phyloP scores from a whole-genome alignment of 352 stramenopile genomes.

The Peronosclerospora sorghi region DNA sequence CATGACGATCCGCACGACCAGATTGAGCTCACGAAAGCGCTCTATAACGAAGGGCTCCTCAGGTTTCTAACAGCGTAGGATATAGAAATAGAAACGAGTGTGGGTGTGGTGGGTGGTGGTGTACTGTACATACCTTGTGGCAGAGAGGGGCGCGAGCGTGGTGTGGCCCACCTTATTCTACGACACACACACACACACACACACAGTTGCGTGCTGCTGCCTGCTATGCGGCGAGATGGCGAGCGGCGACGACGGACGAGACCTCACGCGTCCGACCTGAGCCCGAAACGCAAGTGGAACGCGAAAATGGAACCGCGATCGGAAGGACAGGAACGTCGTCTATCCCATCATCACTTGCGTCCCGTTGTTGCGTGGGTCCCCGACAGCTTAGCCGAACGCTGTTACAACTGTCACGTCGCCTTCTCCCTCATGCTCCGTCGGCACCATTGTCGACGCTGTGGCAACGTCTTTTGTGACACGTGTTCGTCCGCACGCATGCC shows the following conservation, averaged over 20 bases:
- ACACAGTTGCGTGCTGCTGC: too few relatives aligned
- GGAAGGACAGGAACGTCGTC: conserved; percentile 9
- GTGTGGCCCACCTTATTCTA: too few relatives aligned
- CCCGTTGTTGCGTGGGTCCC: conserved; percentile 69
- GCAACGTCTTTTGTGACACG: conserved; percentile 84
- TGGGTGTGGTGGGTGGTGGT: too few relatives aligned
- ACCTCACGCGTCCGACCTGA: too few relatives aligned
- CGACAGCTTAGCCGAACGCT: conserved; percentile 66
- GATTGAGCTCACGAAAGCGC: conserved; percentile 48
- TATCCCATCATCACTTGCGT: conserved; percentile 15
- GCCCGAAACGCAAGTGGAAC: too few relatives aligned
- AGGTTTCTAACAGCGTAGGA: conserved; percentile 44
- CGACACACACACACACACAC: too few relatives aligned
- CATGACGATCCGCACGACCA: conserved; percentile 66
- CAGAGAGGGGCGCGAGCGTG: too few relatives aligned
- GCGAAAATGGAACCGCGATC: too few relatives aligned
- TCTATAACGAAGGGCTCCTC: conserved; percentile 71
- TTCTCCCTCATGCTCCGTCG: conserved; percentile 71
- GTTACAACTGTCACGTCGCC: conserved; percentile 49
- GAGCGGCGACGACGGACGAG: too few relatives aligned
- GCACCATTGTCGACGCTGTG: conserved; percentile 83
- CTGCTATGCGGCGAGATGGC: too few relatives aligned
- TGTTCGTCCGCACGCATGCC: conserved; percentile 78
- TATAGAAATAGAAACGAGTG: not conserved
- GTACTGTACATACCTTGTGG: too few relatives aligned